A percentile compares a stretch with the other conserved stretches of the same genome.
These are phyloP conservation scores for Groenewaldozyma auringiensis DNA, from an alignment of 1,139 yeast species.

Conservation along the genomic window DNA sequence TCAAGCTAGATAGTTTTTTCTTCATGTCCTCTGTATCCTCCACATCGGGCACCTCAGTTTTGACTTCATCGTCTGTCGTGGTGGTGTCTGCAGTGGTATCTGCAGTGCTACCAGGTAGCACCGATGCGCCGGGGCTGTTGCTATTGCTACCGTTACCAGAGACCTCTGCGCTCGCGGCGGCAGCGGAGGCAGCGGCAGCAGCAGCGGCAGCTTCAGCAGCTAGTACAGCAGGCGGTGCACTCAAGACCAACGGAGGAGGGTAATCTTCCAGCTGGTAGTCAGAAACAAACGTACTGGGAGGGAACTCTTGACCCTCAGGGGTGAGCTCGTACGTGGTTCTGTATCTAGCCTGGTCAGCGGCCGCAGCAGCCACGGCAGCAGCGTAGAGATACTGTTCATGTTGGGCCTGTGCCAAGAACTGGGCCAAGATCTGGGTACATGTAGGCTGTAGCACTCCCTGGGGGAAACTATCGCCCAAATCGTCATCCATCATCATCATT, in stretches of 20 bases:
- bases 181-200: no score
- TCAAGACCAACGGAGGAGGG: slow-evolving; percentile 4
- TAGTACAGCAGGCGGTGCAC: slow-evolving; percentile 8
- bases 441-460: slow-evolving; percentile 8
- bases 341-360: slow-evolving; percentile 15
- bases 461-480: neutral
- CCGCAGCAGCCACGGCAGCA: slow-evolving; percentile 42
- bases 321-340: slow-evolving; percentile 7
- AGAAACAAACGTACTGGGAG: neutral
- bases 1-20: slow-evolving; percentile 12
- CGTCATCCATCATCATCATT: neutral
- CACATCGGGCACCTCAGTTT: slow-evolving; percentile 9
- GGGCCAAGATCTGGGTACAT: slow-evolving; percentile 68
- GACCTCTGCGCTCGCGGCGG: slow-evolving; percentile 5
- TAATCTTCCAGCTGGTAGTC: neutral
- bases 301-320: slow-evolving; percentile 3
- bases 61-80: slow-evolving; percentile 8
- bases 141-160: neutral
- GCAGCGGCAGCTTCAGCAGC: slow-evolving; percentile 8
- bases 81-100: slow-evolving; percentile 7
- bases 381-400: slow-evolving; percentile 54
- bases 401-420: slow-evolving; percentile 63
- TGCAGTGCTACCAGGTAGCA: neutral
- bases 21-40: slow-evolving; percentile 8
- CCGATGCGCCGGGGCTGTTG: neutral